A percentile compares a stretch with the other conserved stretches of the same genome.
phyloP scores from a whole-genome alignment of 805 yeast genomes.

The Saccharomyces cerevisiae region DNA sequence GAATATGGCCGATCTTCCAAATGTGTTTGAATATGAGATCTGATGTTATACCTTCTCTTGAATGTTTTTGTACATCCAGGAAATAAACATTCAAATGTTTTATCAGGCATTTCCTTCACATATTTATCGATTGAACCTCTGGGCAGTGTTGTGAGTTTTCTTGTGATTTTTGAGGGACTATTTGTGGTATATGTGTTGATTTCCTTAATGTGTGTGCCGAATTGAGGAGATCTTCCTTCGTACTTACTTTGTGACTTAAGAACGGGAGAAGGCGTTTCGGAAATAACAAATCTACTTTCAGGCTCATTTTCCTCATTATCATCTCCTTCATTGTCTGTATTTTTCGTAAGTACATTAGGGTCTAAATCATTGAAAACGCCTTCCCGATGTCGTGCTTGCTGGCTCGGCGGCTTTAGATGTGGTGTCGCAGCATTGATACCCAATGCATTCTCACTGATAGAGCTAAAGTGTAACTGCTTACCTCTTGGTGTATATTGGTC shows the following conservation, averaged over 20 bases:
- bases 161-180: conserved; percentile 24
- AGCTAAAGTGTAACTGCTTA: conserved; percentile 4
- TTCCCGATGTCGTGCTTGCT: conserved; percentile 1
- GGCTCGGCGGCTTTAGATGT: conserved; percentile 1
- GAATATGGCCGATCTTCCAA: conserved; percentile 86
- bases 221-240: conserved; percentile 18
- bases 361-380: background rate
- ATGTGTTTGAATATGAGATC: conserved; percentile 96
- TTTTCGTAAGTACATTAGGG: background rate
- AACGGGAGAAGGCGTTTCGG: conserved; percentile 40
- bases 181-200: background rate
- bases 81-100: conserved; percentile 65
- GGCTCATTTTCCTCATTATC: conserved; percentile 13
- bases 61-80: conserved; percentile 75
- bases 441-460: conserved; percentile 5
- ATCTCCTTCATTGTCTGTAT: background rate
- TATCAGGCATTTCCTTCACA: conserved; percentile 73
- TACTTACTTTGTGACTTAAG: conserved; percentile 31
- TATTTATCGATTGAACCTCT: conserved; percentile 83
- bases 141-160: conserved; percentile 45
- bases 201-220: conserved; percentile 7
- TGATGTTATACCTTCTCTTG: conserved; percentile 79
- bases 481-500: conserved; percentile 2
- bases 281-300: conserved; percentile 31
- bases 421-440: conserved; percentile 2